Evolutionary conservation across 139 green algal genomes (phyloP), one percentile per base, ranked within the genome.

Genomic region (Chlorella sp.): DNA sequence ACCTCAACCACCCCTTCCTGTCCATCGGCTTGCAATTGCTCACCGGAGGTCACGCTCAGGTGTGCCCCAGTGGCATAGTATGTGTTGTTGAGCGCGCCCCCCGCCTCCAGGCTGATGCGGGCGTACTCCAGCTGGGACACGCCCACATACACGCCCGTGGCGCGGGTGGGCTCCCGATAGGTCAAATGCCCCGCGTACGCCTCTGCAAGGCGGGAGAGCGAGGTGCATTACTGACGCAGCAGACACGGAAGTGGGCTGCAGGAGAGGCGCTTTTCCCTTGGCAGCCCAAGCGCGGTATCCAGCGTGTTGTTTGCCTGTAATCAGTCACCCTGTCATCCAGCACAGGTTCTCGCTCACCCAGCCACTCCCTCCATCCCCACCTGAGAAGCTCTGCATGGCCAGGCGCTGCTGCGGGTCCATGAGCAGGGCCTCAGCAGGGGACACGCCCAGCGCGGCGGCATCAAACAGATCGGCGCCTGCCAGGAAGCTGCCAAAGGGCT

Each of bases 401-500:
- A 97, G 74, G 7, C 95, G 90, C 88, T 96, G 94, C 85, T 98
- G 95, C 15, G 94, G 93, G 85, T 98, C 94, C 91, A 98, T 95
- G 16, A 91, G 84, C 28, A 87, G 81, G 0, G 95, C 90, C 82
- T 98, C 95, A 17, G 89, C 78, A 1, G 88, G 86, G 0, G 86
- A 83, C 36, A 89, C 56, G 44, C 82, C 78, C 65, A 93, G 88
- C 16, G 72, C 62, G 0, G 72, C 56, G 13, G 89, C 56, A 81
- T 96, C 93, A 84, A 96, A 97, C 25, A 51, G 32, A 41, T 90
- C 91, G 5, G 91, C 87, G 9, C 57, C 83, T 9, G 78, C 32
- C 55, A 96, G 73, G 78, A 93, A 95, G 32, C 88, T 91, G 3
- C 85, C 92, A 87, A 94, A 95, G 68, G 92, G 88, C 34, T 87